Evolutionary conservation across 2,329 filamentous ascomycete species (phyloP).

Genomic region (Neurospora sp.): DNA sequence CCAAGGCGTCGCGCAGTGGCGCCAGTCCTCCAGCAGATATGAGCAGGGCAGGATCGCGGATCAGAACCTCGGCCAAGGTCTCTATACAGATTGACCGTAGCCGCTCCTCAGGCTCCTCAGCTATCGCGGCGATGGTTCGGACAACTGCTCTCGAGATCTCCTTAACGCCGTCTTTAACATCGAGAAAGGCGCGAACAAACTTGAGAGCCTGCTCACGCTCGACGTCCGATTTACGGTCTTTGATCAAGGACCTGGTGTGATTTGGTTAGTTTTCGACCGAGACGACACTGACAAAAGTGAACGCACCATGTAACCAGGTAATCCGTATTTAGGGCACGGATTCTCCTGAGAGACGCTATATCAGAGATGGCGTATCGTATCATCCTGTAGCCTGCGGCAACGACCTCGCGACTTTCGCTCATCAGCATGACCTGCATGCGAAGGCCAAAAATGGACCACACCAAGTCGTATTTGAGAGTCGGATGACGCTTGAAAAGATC

Average conservation of each 20-base stretch:
- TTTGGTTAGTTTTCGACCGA: neutral
- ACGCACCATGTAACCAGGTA: constrained; percentile 69
- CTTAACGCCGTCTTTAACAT: constrained; percentile 83
- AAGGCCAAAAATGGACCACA: constrained; percentile 89
- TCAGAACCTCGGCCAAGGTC: constrained; percentile 82
- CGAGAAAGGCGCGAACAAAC: constrained; percentile 87
- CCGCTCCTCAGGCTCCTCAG: constrained; percentile 76
- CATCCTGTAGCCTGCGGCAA: constrained; percentile 87
- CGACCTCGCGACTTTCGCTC: constrained; percentile 90
- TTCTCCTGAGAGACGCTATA: constrained; percentile 76
- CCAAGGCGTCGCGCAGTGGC: constrained; percentile 81
- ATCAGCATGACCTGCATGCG: constrained; percentile 93
- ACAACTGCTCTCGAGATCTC: constrained; percentile 84
- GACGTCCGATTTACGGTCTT: constrained; percentile 93
- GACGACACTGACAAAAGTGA: neutral
- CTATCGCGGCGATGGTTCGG: constrained; percentile 81
- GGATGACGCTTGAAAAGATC: constrained; percentile 91
- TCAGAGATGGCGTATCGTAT: constrained; percentile 93
- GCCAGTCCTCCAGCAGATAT: constrained; percentile 76
- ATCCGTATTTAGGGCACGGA: constrained; percentile 81
- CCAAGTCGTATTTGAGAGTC: constrained; percentile 90
- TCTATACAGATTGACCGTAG: constrained; percentile 84
- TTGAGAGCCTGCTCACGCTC: constrained; percentile 96
- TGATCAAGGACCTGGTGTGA: constrained; percentile 62
- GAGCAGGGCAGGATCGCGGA: constrained; percentile 73